Percentiles rank a stretch among this genome's conserved stretches.
These are phyloP conservation scores for Coniosporium tulheliwenetii DNA, from an alignment of 2,329 filamentous ascomycete genomes.

Conservation along the genomic window DNA sequence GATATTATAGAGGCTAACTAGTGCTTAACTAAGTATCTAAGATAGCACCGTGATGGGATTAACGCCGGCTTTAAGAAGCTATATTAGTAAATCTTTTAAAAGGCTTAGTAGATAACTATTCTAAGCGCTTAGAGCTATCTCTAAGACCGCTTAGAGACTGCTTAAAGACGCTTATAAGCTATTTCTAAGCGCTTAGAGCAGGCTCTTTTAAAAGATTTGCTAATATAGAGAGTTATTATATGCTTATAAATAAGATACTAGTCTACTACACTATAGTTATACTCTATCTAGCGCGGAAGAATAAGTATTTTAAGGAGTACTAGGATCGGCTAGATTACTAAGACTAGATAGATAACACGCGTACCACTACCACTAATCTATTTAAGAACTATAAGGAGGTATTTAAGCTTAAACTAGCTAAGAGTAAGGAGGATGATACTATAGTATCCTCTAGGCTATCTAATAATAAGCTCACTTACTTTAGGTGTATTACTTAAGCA, in stretches of 20 bases:
- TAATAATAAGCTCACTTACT: neutral
- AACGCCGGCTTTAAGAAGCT: neutral
- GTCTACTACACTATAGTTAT: neutral
- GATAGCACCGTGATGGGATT: neutral
- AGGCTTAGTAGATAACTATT: no score
- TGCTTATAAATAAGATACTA: neutral
- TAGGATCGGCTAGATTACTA: neutral
- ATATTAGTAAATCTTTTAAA: no score
- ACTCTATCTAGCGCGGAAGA: neutral
- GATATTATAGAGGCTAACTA: no score
- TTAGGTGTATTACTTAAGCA: neutral
- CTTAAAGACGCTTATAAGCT: no score
- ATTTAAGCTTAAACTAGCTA: neutral
- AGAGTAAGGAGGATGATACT: neutral
- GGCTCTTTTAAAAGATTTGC: no score
- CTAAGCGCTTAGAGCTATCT: no score
- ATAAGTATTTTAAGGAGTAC: neutral
- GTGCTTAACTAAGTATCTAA: no score
- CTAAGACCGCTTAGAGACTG: no score
- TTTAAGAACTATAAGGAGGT: neutral
- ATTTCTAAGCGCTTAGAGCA: no score
- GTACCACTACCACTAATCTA: neutral
- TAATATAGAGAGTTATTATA: no score
- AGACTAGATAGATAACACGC: neutral
- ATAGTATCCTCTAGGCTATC: neutral